Evolutionary conservation across 2,329 filamentous ascomycete species (phyloP).

Genomic region (Tolypocladium tundrense): DNA sequence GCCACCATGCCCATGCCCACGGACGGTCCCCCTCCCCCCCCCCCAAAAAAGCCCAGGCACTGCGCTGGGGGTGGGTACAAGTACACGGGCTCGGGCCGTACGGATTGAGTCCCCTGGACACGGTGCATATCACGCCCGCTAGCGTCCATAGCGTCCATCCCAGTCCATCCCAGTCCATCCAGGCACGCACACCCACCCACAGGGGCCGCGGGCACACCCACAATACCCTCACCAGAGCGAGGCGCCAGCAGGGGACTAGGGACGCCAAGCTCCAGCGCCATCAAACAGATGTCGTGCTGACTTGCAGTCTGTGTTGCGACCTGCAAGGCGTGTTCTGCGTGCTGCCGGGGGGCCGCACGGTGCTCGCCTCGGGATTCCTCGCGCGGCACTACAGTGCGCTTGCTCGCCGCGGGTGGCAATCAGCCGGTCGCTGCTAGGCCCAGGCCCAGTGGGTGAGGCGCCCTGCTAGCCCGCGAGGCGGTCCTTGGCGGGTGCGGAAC

Average conservation of each 20-base stretch:
- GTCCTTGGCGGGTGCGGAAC: background rate
- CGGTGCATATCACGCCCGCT: constrained; percentile 1
- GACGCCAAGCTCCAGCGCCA: background rate
- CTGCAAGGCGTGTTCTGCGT: background rate
- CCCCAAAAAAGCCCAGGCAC: background rate
- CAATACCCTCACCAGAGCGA: background rate
- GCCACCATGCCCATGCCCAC: background rate
- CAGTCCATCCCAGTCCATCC: too few relatives aligned
- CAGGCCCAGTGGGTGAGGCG: background rate
- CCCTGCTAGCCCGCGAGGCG: background rate
- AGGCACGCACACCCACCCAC: background rate
- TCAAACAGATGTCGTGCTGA: background rate
- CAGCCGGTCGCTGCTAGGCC: background rate
- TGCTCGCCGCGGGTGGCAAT: background rate
- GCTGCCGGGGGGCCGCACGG: background rate
- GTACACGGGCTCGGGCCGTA: background rate
- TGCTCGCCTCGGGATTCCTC: background rate
- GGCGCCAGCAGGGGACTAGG: background rate
- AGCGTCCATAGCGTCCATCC: background rate
- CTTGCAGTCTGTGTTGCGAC: background rate
- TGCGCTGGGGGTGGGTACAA: background rate
- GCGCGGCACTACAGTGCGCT: background rate
- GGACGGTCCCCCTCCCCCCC: background rate
- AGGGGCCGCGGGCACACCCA: background rate
- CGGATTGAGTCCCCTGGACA: background rate